phyloP scores from a whole-genome alignment of 2,329 filamentous ascomycete genomes.

The Mollisiaceae sp. region DNA sequence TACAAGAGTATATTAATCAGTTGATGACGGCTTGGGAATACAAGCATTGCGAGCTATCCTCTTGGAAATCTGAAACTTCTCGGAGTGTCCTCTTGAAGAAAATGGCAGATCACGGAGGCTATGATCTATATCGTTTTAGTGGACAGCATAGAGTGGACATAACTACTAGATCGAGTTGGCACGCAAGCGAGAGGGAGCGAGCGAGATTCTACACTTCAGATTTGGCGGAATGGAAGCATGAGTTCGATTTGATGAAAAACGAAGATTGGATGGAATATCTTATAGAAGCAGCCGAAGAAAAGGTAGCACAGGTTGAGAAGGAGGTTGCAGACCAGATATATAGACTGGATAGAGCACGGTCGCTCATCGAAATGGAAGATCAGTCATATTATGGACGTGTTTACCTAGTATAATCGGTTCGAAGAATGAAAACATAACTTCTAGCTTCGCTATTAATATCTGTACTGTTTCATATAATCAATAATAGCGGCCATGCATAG shows the following conservation, averaged over 20 bases:
- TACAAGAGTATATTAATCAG: background rate
- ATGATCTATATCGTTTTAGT: background rate
- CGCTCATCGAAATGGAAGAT: background rate
- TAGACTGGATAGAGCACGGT: background rate
- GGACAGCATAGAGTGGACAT: background rate
- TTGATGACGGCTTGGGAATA: background rate
- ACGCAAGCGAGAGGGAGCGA: background rate
- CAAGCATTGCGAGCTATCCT: background rate
- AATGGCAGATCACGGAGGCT: background rate
- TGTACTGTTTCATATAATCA: too few relatives aligned
- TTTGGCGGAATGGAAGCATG: background rate
- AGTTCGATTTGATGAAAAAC: background rate
- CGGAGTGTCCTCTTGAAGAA: background rate
- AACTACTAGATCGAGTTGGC: background rate
- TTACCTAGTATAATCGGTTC: background rate
- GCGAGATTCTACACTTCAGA: background rate
- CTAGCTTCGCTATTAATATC: too few relatives aligned
- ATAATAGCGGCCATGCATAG: too few relatives aligned
- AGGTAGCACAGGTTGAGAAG: background rate
- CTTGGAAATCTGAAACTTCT: background rate
- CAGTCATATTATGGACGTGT: background rate
- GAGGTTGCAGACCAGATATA: background rate
- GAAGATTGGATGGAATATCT: background rate
- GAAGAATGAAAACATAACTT: background rate
- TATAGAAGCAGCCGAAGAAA: background rate